Base-by-base conservation (phyloP, 345 rosid species). In the Arabidopsis arenosa region DNA sequence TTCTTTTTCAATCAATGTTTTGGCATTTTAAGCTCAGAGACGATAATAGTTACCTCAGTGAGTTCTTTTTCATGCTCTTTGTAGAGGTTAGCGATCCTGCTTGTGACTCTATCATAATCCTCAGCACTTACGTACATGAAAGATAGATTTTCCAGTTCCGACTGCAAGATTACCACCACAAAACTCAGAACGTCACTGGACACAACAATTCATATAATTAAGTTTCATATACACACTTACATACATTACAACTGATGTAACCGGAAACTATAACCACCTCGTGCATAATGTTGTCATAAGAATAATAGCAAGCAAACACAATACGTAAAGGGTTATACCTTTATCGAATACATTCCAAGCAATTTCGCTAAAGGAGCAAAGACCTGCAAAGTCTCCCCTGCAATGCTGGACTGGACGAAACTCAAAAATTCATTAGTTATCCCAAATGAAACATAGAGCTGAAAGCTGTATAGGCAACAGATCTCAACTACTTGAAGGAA, bases 301-400 rank as follows among this genome's bases (percentile, higher is more conserved):
- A 54, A 26, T 17, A 15, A 43, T 63, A 55, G 71, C 54, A 63
- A 56, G 45, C 5, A 1, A 57, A 40, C 57, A 48, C 17, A 21
- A 18, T 41, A n/a, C 0, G 41, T 26, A 43, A 18, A 41, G 57
- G 72, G 39, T 53, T 66, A 56, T 69, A 95, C 99, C 99, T 95
- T 95, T 72, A 95, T 95, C 68, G 91, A 88, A 86, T 95, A 90
- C 97, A 95, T 95, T 75, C 99, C 99, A 62, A 95, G 82, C 80
- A 95, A 82, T 82, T 95, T 95, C 70, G 97, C 99, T 76, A 95
- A 79, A 61, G 99, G 99, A 57, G 99, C 99, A 82, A 95, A 95
- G 73, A 92, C 96, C 83, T 92, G 97, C 75, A 95, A 86, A 68
- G 99, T 95, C 83, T 95, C 99, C 83, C 74, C 83, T 62, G 99